Base-by-base conservation (phyloP, 345 rosid species). In the Pugionium dolabratum region DNA sequence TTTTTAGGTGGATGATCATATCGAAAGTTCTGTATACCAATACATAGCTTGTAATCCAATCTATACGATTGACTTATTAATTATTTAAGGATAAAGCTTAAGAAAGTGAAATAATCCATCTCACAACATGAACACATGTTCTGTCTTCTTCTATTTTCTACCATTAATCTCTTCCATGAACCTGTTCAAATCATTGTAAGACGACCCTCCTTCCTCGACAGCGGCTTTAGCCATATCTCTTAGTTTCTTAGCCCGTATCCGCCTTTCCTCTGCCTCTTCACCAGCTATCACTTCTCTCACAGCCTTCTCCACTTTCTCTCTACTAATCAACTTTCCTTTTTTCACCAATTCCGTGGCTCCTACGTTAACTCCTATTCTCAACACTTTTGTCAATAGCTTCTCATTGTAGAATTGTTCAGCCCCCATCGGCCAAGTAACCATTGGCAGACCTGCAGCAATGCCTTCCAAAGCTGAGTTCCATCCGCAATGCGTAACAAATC, bases 401-500 rank as follows among this genome's bases (percentile, higher is more conserved):
- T 82, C 89, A 10, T 84, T 86, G 65, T 76, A 77, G 33, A 84
- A 81, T 62, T 86, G 87, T 54, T 81, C 86, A 0, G 84, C 84
- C 0, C 32, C 58, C 35, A 75, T 30, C 0, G 86, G 85, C 82
- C 87, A 86, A 0, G 82, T 76, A 5, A 84, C 81, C 84, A 84
- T 76, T 0, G 89, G 84, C 6, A 88, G 40, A 18, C 89, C 86
- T 0, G 80, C 84, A 1, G 77, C 49, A 1, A 85, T 61, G 1
- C 76, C 86, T 55, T 87, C 85, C 1, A 87, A 59, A 30, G 76
- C 71, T 0, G 83, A 85, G 76, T 87, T 87, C 90, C 86, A 83
- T 1, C 86, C 82, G 0, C 87, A 86, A 2, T 83, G 88, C 0
- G 84, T 83, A 71, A 86, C 68, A 28, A 87, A 85, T n/a, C 79